A percentile compares a stretch with the other conserved stretches of the same genome.
Conservation (phyloP, 164 flowering plant species). For the Santalum album region DNA sequence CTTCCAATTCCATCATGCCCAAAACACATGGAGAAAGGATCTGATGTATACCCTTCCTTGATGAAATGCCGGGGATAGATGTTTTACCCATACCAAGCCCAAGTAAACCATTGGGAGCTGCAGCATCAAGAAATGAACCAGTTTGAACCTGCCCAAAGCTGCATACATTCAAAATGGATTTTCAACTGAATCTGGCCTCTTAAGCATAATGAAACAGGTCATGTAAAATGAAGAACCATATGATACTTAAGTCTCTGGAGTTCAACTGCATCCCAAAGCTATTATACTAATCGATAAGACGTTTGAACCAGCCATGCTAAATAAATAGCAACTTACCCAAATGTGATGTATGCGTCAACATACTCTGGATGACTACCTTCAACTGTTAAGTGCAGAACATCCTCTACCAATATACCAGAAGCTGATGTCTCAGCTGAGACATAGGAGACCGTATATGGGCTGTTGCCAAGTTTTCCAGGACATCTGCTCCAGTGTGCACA, state of each 20-base stretch:
- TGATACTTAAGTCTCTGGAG: no score
- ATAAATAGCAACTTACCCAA: constrained; percentile 37
- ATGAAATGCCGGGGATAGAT: constrained; percentile 58
- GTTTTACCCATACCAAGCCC: constrained; percentile 58
- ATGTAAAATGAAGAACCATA: no score
- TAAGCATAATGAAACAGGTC: neutral
- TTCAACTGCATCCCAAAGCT: no score
- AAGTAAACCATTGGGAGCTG: constrained; percentile 68
- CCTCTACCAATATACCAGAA: constrained; percentile 51
- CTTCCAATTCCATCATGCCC: constrained; percentile 63
- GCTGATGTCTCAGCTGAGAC: constrained; percentile 61
- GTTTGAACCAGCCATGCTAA: neutral
- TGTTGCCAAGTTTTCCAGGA: constrained; percentile 24
- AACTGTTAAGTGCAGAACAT: constrained; percentile 43
- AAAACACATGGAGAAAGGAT: constrained; percentile 77
- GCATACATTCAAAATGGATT: constrained; percentile 14
- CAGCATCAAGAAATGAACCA: constrained; percentile 56
- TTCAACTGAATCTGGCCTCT: constrained; percentile 3
- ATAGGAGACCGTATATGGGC: constrained; percentile 49
- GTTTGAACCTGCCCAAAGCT: constrained; percentile 69
- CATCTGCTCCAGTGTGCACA: constrained; percentile 32
- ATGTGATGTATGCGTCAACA: constrained; percentile 35
- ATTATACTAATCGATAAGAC: no score
- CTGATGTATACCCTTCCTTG: constrained; percentile 42
- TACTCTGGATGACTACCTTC: constrained; percentile 21